phyloP scores from a whole-genome alignment of 108 stramenopile species.

The Conticribra guillardii region DNA sequence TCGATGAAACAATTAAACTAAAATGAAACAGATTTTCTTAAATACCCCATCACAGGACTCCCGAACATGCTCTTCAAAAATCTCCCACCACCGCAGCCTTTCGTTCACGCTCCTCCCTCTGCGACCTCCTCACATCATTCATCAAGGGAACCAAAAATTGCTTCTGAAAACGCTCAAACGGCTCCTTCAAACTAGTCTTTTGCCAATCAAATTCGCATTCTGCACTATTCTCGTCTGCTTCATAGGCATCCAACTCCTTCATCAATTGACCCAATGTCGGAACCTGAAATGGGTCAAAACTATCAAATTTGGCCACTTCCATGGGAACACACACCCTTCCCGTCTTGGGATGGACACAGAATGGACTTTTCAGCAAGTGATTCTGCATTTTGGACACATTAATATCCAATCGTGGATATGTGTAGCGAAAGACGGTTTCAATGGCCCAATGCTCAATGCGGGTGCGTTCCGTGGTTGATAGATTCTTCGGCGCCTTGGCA shows the following conservation, averaged over 20 bases:
- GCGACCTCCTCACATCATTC: conserved; percentile 65
- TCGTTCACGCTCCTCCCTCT: conserved; percentile 70
- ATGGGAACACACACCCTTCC: conserved; percentile 99
- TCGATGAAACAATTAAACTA: too few species aligned
- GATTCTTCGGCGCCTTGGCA: conserved; percentile 51
- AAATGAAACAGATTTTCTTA: too few species aligned
- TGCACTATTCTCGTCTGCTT: conserved; percentile 2
- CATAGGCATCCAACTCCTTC: conserved; percentile 69
- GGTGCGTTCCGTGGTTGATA: conserved; percentile 57
- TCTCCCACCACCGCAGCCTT: conserved; percentile 83
- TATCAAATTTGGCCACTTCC: conserved; percentile 53
- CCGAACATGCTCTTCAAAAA: too few species aligned
- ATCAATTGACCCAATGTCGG: conserved; percentile 82
- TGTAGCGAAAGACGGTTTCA: conserved; percentile 91
- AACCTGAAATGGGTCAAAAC: conserved; percentile 90
- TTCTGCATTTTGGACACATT: conserved; percentile 99
- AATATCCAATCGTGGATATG: conserved; percentile 98
- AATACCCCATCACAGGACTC: too few species aligned
- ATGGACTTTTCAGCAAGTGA: conserved; percentile 99
- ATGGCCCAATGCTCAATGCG: conserved; percentile 85
- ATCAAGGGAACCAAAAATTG: conserved; percentile 82
- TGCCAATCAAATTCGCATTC: conserved; percentile 61
- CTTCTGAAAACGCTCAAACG: conserved; percentile 81
- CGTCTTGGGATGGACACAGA: conserved; percentile 99
- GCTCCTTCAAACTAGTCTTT: conserved; percentile 80